Evolutionary conservation across 768 basidiomycete species (phyloP), one percentile per base, ranked within the genome.

Genomic region (Lentinula detonsa): DNA sequence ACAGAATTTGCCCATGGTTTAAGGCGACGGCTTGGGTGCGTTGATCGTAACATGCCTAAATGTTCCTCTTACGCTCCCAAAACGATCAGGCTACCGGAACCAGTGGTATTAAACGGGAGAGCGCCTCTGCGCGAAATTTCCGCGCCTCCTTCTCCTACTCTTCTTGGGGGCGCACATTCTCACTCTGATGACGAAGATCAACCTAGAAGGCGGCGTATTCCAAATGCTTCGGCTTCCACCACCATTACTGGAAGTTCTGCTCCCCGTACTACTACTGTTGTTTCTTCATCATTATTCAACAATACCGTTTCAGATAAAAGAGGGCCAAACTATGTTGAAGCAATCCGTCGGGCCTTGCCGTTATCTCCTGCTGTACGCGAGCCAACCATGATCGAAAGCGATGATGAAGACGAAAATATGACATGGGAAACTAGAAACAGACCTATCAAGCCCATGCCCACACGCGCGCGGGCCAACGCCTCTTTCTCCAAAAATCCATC

Each of bases 21-120:
- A 18, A 79, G 81, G 51, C 67, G 71, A 43, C 82, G 91, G 59
- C 72, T 94, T 69, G 86, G 91, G 94, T 91, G 71, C 69, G 82
- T 28, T 53, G 23, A 43, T 45, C 21, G 54, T 33, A 18, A 23
- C 11, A 34, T 33, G 9, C 35, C 16, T 18, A 4, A 31, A 5
- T 43, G 13, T 16, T 6, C 21, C 28, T 40, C 55, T 56, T 16
- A 43, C 5, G 21, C 13, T 37, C 11, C n/a, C 16, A 15, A 18
- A 10, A 46, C 42, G 67, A 62, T 37, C 52, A 72, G 66, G 45
- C 65, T 73, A 37, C 68, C 72, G 7, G 66, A 65, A 21, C 63
- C 62, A 1, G 65, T 66, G 59, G 52, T 60, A 57, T 39, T 13
- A 16, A 56, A 66, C 55, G 59, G 64, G 39, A 64, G 74, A 54